phyloP scores from a whole-genome alignment of 306 rosid species.

The Cicer arietinum region DNA sequence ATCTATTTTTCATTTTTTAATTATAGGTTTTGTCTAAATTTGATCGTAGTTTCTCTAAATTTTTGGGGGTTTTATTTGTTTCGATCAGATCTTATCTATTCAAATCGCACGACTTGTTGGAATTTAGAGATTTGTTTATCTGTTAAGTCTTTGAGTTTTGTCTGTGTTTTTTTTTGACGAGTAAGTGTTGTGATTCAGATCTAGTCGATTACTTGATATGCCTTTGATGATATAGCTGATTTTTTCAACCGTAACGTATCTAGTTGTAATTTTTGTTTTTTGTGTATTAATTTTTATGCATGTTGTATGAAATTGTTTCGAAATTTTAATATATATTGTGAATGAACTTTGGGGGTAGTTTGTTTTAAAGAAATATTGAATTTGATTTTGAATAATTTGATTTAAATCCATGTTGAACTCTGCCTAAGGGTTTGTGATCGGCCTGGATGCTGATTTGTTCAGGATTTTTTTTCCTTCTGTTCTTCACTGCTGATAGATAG shows the following conservation, averaged over 20 bases:
- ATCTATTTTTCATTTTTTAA: slow-evolving; percentile 4
- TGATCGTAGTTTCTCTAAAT: neutral
- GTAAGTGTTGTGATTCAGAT: slow-evolving; percentile 33
- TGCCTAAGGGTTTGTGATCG: neutral
- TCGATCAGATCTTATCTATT: slow-evolving; percentile 22
- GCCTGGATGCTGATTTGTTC: neutral
- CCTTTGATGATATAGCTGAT: neutral
- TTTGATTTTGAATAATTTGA: slow-evolving; percentile 19
- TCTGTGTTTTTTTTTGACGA: neutral
- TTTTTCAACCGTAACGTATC: neutral
- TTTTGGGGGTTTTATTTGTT: slow-evolving; percentile 31
- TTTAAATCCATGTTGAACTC: neutral
- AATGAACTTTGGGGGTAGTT: neutral
- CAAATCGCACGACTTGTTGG: neutral
- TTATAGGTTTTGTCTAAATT: slow-evolving; percentile 29
- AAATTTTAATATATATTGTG: neutral
- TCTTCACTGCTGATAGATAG: neutral
- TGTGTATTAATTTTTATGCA: neutral
- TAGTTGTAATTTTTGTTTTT: neutral
- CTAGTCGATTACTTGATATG: neutral
- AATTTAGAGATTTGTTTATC: neutral
- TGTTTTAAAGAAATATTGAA: neutral
- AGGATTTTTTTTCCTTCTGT: neutral
- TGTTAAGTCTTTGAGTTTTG: neutral
- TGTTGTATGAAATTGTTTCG: neutral